Evolutionary conservation across 139 green algal species (phyloP).

Genomic region (Tetraselmis striata): DNA sequence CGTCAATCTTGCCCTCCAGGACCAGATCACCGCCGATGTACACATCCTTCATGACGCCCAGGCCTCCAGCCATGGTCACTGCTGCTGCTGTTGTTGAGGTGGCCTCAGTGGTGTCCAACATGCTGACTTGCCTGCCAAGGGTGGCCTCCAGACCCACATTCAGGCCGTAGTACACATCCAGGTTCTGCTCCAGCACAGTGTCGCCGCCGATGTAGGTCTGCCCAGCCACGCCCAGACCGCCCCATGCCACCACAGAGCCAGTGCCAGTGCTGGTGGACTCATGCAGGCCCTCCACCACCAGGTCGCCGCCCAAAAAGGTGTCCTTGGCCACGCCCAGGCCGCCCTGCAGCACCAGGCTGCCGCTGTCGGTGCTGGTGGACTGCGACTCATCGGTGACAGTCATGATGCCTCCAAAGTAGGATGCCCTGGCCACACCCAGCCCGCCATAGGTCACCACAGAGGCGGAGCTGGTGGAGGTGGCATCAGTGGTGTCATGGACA

Average conservation of each 20-base stretch:
- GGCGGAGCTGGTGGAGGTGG: background rate
- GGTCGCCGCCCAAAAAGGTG: background rate
- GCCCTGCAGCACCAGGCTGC: background rate
- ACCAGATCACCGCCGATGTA: background rate
- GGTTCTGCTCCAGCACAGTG: background rate
- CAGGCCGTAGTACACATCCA: background rate
- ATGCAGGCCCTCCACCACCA: background rate
- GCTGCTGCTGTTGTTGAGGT: background rate
- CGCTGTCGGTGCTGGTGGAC: background rate
- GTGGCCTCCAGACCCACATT: background rate
- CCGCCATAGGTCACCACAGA: background rate
- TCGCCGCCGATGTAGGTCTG: background rate
- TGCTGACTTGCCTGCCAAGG: background rate
- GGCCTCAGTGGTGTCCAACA: background rate
- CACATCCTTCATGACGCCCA: background rate
- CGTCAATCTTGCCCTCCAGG: background rate
- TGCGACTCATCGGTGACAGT: background rate
- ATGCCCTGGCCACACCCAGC: background rate
- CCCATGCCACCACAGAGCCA: background rate
- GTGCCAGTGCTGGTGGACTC: background rate
- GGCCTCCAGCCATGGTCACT: background rate
- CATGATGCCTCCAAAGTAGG: background rate
- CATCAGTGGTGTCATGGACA: background rate
- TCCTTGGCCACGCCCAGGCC: background rate
- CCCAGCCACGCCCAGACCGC: background rate